Evolutionary conservation across 495 filamentous ascomycete species (phyloP).

Genomic region (Choiromyces venosus): DNA sequence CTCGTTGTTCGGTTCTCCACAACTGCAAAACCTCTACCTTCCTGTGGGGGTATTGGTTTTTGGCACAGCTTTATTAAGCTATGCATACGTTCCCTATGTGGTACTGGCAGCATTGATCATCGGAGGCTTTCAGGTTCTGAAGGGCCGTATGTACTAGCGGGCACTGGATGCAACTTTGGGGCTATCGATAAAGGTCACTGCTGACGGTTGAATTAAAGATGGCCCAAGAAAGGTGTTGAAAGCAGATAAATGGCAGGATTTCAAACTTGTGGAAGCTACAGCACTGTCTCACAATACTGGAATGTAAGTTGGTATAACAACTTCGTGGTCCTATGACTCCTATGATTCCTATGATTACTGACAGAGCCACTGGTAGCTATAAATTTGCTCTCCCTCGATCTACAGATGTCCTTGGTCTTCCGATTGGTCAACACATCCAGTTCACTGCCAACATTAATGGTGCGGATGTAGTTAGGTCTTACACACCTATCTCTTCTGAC

Average conservation of each 20-base stretch:
- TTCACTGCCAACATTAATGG: slow-evolving; percentile 74
- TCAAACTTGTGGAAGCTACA: slow-evolving; percentile 82
- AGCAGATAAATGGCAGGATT: slow-evolving; percentile 79
- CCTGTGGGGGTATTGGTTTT: slow-evolving; percentile 75
- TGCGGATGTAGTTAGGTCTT: slow-evolving; percentile 88
- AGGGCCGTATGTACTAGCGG: slow-evolving; percentile 49
- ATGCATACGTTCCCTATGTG: slow-evolving; percentile 68
- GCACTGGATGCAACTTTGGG: slow-evolving; percentile 1
- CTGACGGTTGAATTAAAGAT: slow-evolving; percentile 30
- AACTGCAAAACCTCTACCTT: slow-evolving; percentile 70
- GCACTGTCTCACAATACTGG: slow-evolving; percentile 93
- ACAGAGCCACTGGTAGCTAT: slow-evolving; percentile 53
- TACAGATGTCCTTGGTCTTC: slow-evolving; percentile 79
- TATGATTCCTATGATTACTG: slow-evolving; percentile 4
- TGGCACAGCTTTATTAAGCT: slow-evolving; percentile 68
- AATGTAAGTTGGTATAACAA: slow-evolving; percentile 55
- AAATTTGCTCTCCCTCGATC: slow-evolving; percentile 73
- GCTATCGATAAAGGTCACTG: slow-evolving; percentile 20
- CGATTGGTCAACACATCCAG: slow-evolving; percentile 97
- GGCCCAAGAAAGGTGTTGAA: slow-evolving; percentile 75
- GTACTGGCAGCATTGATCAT: slow-evolving; percentile 57
- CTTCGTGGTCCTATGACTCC: slow-evolving; percentile 3
- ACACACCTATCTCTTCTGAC: slow-evolving; percentile 91
- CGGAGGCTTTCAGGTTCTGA: slow-evolving; percentile 60
- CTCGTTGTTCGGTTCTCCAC: background rate